Evolutionary conservation across 1,284 basidiomycete species (phyloP), one percentile per base, ranked within the genome.

Genomic region (Pisolithus thermaeus): DNA sequence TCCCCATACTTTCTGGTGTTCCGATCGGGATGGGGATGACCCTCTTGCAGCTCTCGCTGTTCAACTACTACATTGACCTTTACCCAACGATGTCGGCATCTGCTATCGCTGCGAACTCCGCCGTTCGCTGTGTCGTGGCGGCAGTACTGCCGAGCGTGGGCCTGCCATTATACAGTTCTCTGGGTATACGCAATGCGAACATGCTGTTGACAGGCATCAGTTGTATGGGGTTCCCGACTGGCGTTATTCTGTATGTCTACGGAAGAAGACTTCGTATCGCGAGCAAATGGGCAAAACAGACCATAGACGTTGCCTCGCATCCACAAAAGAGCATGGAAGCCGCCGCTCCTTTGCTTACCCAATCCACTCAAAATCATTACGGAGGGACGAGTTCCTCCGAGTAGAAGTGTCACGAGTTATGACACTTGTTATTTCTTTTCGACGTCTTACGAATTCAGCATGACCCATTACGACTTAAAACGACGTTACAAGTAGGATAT

Each of bases 41-140:
- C 7, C 55, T 66, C n/a, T 25, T 66, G 3, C 61, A 66, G 22
- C 30, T 66, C 6, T 65, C 62, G 1, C 32, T 64, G 46, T 37
- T 63, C 41, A 66, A 61, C 35, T 63, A 64, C 22, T 63, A 64
- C 39, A 66, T 66, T 32, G 62, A 66, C 27, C 62, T 66, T 47
- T 66, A 61, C 36, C 64, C 62, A 5, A 57, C 58, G 3, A 55
- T 48, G 28, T 63, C 63, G 0, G 63, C 64, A 3, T 66, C 62
- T 5, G 62, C 64, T 2, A 48, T 66, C 11, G 62, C 62, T 7
- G 64, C 62, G 14, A 63, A 65, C 35, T 64, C 60, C 18, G 60
- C 58, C 2, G 43, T 56, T 28, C 61, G 61, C 5, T 55, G 52
- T 32, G 3, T 50, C 5, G 36, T 54, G 14, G 55, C 56, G 42